Conservation (phyloP, 73 alveolate genomes). For the Paramecium primaurelia region DNA sequence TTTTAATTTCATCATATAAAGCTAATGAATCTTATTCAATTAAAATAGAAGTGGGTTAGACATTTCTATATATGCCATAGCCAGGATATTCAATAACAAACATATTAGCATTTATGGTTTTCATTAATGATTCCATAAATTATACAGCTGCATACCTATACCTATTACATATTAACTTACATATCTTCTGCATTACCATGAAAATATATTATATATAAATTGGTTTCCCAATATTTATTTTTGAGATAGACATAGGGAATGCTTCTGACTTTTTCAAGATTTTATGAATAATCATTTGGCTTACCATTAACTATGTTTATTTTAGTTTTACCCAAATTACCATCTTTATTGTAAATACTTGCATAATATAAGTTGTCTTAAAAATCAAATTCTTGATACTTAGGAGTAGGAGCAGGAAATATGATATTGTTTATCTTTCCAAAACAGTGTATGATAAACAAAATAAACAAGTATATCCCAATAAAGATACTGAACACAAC, state of each 20-base stretch:
- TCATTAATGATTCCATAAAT: neutral
- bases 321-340: neutral
- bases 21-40: constrained; percentile 28
- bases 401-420: neutral
- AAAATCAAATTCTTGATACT: neutral
- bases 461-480: neutral
- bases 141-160: neutral
- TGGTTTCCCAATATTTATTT: neutral
- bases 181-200: constrained; percentile 8
- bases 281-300: neutral
- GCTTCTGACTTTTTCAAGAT: neutral
- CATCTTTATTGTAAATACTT: neutral
- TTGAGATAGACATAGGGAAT: neutral
- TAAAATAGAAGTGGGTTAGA: neutral
- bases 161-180: neutral
- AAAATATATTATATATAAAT: neutral
- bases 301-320: neutral
- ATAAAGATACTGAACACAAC: neutral
- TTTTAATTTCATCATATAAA: neutral
- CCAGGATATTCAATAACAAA: constrained; percentile 43
- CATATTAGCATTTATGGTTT: neutral
- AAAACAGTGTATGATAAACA: neutral
- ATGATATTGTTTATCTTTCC: neutral
- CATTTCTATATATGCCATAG: neutral
- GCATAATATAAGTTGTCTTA: neutral